These are phyloP conservation scores for Cenchrus americanus DNA, from an alignment of 176 grass and related monocot species.

Conservation along the genomic window DNA sequence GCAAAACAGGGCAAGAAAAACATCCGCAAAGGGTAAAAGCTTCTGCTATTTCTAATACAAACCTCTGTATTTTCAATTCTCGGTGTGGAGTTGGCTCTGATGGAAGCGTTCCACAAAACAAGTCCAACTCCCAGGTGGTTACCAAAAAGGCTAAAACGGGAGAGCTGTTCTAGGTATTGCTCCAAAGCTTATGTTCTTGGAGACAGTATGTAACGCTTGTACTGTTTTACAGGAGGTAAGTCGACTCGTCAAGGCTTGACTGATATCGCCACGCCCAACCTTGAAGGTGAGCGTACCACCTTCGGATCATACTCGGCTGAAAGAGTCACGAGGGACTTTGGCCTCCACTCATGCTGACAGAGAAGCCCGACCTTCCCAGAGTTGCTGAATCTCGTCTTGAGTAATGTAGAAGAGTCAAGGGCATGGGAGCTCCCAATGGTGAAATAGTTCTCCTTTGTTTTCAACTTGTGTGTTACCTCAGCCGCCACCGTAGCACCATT, in stretches of 20 bases:
- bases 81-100: slow-evolving; percentile 37
- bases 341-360: slow-evolving; percentile 85
- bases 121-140: slow-evolving; percentile 30
- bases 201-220: slow-evolving; percentile 31
- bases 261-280: slow-evolving; percentile 62
- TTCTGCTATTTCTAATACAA: slow-evolving; percentile 39
- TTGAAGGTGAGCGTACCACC: slow-evolving; percentile 62
- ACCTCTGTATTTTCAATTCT: slow-evolving; percentile 45
- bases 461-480: slow-evolving; percentile 76
- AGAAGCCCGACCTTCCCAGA: slow-evolving; percentile 64
- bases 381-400: slow-evolving; percentile 77
- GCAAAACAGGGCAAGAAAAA: background rate
- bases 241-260: slow-evolving; percentile 63
- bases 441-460: slow-evolving; percentile 78
- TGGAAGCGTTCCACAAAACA: slow-evolving; percentile 48
- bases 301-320: slow-evolving; percentile 86
- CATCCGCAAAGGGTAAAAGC: background rate
- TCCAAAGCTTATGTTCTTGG: slow-evolving; percentile 22
- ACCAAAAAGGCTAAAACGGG: slow-evolving; percentile 24
- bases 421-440: slow-evolving; percentile 70
- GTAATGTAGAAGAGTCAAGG: slow-evolving; percentile 58
- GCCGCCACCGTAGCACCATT: slow-evolving; percentile 71
- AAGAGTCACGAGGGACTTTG: slow-evolving; percentile 71
- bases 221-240: slow-evolving; percentile 44
- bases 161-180: slow-evolving; percentile 35